A percentile compares a stretch with the other conserved stretches of the same genome.
These are phyloP conservation scores for Parsonsia alboflavescens DNA, from an alignment of 257 asterid species.

Conservation along the genomic window DNA sequence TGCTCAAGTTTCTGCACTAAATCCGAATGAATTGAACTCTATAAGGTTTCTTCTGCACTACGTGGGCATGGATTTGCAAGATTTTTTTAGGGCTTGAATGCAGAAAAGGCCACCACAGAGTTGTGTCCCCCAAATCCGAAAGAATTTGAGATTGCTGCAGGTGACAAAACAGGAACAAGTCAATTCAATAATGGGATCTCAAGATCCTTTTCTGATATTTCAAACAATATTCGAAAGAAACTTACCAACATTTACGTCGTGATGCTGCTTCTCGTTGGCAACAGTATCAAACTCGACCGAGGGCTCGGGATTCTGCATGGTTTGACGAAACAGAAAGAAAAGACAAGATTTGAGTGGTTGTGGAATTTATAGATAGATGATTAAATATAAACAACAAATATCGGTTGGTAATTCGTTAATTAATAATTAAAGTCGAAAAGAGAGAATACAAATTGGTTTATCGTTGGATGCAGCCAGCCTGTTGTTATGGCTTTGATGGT, in stretches of 20 bases:
- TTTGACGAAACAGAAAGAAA: conserved; percentile 3
- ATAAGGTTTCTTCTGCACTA: not conserved
- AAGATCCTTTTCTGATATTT: not conserved
- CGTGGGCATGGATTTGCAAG: not conserved
- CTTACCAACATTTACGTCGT: conserved; percentile 81
- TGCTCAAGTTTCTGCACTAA: not conserved
- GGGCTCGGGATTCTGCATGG: conserved; percentile 75
- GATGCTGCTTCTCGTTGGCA: conserved; percentile 73
- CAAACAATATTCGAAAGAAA: not conserved
- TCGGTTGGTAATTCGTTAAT: not conserved
- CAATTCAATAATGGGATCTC: not conserved
- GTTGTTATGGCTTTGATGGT: conserved; percentile 78
- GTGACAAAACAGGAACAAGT: not conserved
- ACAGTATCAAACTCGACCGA: conserved; percentile 80
- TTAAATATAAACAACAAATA: not conserved
- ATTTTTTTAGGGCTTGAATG: conserved; percentile 67
- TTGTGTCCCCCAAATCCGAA: conserved; percentile 88
- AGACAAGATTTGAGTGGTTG: not conserved
- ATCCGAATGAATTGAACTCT: not conserved
- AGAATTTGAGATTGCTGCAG: conserved; percentile 79
- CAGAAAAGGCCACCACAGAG: conserved; percentile 67
- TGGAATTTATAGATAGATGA: not conserved
- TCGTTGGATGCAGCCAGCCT: conserved; percentile 94
- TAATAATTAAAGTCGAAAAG: conserved; percentile 6
- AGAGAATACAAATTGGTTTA: conserved; percentile 69